phyloP scores from a whole-genome alignment of 768 basidiomycete species.

The Hypholoma sublateritium region DNA sequence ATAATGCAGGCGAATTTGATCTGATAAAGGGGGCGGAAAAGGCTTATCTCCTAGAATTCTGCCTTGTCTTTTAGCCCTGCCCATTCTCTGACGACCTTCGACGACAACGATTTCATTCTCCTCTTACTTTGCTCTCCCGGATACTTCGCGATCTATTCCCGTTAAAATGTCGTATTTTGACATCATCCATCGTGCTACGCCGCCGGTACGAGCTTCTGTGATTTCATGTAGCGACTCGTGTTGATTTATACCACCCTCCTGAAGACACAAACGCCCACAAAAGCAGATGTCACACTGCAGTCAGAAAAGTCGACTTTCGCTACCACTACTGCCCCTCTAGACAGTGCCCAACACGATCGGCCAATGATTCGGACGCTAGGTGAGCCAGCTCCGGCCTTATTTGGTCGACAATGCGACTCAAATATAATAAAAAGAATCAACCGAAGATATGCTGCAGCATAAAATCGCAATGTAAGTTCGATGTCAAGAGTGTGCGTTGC shows the following conservation, averaged over 20 bases:
- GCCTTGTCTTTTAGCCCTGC: background rate
- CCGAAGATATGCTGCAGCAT: constrained; percentile 7
- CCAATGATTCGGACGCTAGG: background rate
- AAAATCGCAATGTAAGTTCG: constrained; percentile 4
- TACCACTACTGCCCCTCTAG: background rate
- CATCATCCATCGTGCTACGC: background rate
- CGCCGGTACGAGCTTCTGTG: background rate
- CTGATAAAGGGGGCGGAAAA: background rate
- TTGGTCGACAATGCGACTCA: background rate
- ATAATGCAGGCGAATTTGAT: background rate
- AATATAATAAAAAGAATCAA: background rate
- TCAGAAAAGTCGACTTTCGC: background rate
- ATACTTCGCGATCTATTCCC: no score
- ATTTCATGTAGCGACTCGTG: background rate
- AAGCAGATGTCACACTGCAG: background rate
- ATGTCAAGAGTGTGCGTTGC: no score
- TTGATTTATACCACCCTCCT: background rate
- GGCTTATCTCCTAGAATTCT: background rate
- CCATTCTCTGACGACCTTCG: background rate
- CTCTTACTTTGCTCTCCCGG: background rate
- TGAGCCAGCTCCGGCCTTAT: background rate
- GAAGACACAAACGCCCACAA: background rate
- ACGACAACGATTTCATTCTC: background rate
- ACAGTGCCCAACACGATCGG: background rate
- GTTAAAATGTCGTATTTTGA: constrained; percentile 1